These are phyloP conservation scores for Ustulina deusta DNA, from an alignment of 2,329 filamentous ascomycete genomes.

Conservation along the genomic window DNA sequence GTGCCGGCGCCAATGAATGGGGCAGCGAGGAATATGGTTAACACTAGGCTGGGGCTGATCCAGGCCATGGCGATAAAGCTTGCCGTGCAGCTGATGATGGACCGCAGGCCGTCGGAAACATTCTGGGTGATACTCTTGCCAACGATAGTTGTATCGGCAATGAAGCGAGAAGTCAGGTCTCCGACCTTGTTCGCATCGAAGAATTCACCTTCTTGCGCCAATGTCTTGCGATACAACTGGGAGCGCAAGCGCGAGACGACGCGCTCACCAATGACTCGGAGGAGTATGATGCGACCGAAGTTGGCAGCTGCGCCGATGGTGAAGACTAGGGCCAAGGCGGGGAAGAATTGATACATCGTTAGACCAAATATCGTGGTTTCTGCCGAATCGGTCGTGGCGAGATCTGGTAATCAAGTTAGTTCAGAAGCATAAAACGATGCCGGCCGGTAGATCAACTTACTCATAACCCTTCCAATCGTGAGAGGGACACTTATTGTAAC, in stretches of 20 bases:
- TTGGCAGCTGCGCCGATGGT: constrained; percentile 89
- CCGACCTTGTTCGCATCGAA: constrained; percentile 98
- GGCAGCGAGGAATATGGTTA: constrained; percentile 86
- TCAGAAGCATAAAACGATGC: background rate
- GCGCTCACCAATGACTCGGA: constrained; percentile 93
- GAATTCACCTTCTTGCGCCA: constrained; percentile 98
- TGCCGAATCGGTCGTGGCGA: constrained; percentile 79
- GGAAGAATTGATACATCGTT: constrained; percentile 88
- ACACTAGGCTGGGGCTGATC: constrained; percentile 90
- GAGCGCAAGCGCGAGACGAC: constrained; percentile 92
- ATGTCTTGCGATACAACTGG: constrained; percentile 89
- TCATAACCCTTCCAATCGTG: constrained; percentile 91
- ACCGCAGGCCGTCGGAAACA: constrained; percentile 92
- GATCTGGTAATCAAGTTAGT: constrained; percentile 63
- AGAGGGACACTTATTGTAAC: constrained; percentile 98
- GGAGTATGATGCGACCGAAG: constrained; percentile 91
- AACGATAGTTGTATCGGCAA: constrained; percentile 96
- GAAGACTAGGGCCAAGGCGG: constrained; percentile 79
- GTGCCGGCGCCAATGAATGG: constrained; percentile 91
- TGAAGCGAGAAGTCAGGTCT: constrained; percentile 93
- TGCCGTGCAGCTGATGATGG: constrained; percentile 88
- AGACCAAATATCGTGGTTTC: constrained; percentile 83
- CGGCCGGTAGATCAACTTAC: constrained; percentile 30
- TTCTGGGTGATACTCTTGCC: constrained; percentile 99
- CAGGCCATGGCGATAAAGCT: constrained; percentile 96